Base-by-base conservation (phyloP, 2,329 filamentous ascomycete species). In the Amesomyces nigricolor region DNA sequence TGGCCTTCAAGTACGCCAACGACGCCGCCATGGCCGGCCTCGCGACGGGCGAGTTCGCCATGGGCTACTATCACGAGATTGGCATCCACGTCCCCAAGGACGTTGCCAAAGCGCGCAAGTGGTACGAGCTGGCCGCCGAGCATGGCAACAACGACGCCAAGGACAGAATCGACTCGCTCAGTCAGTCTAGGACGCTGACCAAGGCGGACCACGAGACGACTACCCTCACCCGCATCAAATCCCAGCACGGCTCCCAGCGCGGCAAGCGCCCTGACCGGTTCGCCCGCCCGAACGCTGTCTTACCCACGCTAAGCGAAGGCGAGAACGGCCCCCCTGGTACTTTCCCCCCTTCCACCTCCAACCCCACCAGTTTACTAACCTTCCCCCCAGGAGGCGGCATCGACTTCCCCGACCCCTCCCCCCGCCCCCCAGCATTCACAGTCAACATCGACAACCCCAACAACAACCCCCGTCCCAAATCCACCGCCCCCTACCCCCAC, bases 1-100 rank as follows among this genome's bases (percentile, higher is more conserved):
- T 97, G 47, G 92, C 94, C 6, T 99, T 89, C 72, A 87, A 84
- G 50, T 97, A 96, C 67, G 94, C 94, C 1, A 83, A 92, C 64
- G 83, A 92, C 62, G 94, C 94, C 10, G 92, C 94, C 8, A 78
- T 83, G 49, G 82, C 85, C 39, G 91, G 91, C 53, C 79, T 97
- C 47, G 80, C 90, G 0, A 97, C 91, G 0, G 94, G 91, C 47
- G 91, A 97, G 70, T 99, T 99, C 67, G 94, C 94, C 26, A 83
- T 99, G 77, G 92, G 92, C 10, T 99, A 99, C 72, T 99, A 97
- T 73, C 84, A 94, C 68, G 94, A 99, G 70, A 95, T 99, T 63
- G 94, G 94, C 63, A 95, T 99, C 68, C 86, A 91, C 67, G 88
- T 95, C 22, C 81, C 83, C n/a, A 87, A 89, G 61, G 89, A 92